phyloP scores from a whole-genome alignment of 257 asterid species.

The Solanum appendiculatum region DNA sequence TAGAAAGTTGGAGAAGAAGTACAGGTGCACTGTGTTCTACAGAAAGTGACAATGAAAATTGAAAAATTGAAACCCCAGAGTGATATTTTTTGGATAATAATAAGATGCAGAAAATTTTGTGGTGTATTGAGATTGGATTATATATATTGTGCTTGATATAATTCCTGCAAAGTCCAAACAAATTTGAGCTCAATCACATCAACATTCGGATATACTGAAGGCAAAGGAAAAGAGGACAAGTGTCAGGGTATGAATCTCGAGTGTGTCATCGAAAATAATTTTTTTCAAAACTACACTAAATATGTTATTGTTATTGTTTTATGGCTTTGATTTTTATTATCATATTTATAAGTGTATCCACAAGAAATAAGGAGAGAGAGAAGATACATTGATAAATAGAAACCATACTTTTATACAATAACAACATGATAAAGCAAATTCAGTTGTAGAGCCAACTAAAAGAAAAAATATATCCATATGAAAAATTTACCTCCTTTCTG shows the following conservation, averaged over 20 bases:
- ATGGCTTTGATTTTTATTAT: background rate
- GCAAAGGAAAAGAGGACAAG: background rate
- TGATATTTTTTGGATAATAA: background rate
- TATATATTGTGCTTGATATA: background rate
- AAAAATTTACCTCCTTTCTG: background rate
- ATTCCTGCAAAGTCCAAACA: background rate
- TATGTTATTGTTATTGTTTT: background rate
- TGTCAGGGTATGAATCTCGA: background rate
- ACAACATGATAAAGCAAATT: background rate
- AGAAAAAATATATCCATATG: background rate
- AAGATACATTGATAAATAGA: background rate
- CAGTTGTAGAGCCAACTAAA: background rate
- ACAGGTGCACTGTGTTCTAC: conserved; percentile 16
- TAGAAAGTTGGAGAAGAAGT: conserved; percentile 55
- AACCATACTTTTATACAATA: background rate
- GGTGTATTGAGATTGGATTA: background rate
- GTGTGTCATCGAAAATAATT: too few relatives aligned
- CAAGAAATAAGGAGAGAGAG: background rate
- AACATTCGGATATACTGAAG: background rate
- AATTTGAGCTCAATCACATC: background rate
- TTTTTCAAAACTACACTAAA: background rate
- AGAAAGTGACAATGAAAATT: conserved; percentile 7
- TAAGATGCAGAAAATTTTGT: background rate
- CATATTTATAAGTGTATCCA: background rate
- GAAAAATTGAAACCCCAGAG: conserved; percentile 10